These are phyloP conservation scores for Diaporthe caulivora DNA, from an alignment of 2,329 filamentous ascomycete genomes.

Conservation along the genomic window DNA sequence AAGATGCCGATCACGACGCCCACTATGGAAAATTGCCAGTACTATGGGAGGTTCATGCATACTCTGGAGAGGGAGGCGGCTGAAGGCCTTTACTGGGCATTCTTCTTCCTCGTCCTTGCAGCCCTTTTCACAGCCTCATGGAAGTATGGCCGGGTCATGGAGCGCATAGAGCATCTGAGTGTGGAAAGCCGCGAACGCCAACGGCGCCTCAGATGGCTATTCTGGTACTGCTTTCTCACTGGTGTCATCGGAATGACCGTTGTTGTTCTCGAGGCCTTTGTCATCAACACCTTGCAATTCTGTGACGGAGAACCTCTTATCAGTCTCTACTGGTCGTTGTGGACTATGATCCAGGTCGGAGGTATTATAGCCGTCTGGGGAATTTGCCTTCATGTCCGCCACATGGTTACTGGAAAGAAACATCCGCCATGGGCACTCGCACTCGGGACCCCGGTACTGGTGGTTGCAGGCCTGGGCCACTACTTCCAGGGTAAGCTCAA, in stretches of 20 bases:
- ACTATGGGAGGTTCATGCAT: conserved; percentile 38
- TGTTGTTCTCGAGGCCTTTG: conserved; percentile 67
- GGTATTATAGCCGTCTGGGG: conserved; percentile 70
- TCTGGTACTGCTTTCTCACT: conserved; percentile 58
- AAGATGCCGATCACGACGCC: conserved; percentile 28
- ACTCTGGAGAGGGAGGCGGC: conserved; percentile 13
- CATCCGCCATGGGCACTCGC: conserved; percentile 72
- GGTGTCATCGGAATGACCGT: conserved; percentile 58
- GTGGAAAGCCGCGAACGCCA: conserved; percentile 47
- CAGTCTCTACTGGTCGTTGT: conserved; percentile 71
- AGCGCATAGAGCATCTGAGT: conserved; percentile 31
- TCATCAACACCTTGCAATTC: conserved; percentile 67
- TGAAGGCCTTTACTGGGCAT: conserved; percentile 36
- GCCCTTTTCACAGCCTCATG: conserved; percentile 38
- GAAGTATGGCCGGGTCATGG: conserved; percentile 35
- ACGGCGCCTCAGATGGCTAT: conserved; percentile 53
- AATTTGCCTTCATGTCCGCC: conserved; percentile 65
- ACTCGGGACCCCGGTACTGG: conserved; percentile 70
- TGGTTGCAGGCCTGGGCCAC: conserved; percentile 67
- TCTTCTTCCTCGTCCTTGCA: conserved; percentile 32
- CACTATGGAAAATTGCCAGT: conserved; percentile 34
- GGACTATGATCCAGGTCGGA: conserved; percentile 71
- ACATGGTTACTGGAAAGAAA: conserved; percentile 61
- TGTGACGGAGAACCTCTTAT: conserved; percentile 72
- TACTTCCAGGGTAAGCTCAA: conserved; percentile 56